Conservation (phyloP, 176 grass and related monocot genomes). For the Lolium multiflorum region DNA sequence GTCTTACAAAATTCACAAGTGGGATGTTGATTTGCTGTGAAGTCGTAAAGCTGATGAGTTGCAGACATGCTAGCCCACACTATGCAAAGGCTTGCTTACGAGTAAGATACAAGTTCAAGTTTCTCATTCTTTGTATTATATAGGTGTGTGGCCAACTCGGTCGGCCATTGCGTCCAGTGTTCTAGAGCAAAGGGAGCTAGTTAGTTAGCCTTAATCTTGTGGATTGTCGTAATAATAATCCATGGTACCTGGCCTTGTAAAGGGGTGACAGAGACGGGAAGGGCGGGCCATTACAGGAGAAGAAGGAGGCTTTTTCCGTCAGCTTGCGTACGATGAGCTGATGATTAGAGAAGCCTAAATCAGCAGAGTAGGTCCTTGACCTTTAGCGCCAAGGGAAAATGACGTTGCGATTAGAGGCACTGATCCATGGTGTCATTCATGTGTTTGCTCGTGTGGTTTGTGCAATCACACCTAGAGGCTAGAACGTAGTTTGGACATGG, state of each 20-base stretch:
- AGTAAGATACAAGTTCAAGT: background rate
- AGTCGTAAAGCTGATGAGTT: constrained; percentile 39
- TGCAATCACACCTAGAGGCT: background rate
- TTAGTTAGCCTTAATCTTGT: background rate
- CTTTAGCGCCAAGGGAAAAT: background rate
- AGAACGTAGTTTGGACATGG: background rate
- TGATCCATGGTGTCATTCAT: background rate
- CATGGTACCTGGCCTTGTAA: constrained; percentile 33
- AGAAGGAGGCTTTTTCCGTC: background rate
- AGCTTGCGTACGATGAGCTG: background rate
- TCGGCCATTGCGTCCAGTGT: constrained; percentile 45
- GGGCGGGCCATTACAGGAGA: background rate
- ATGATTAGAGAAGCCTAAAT: constrained; percentile 12
- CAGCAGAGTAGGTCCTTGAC: constrained; percentile 8
- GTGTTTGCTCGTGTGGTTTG: background rate
- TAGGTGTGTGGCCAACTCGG: background rate
- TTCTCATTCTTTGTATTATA: background rate
- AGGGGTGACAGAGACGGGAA: background rate
- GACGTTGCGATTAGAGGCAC: background rate
- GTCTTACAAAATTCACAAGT: constrained; percentile 36
- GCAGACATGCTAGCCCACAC: constrained; percentile 38
- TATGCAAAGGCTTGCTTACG: background rate
- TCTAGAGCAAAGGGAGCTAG: constrained; percentile 17
- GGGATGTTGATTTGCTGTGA: constrained; percentile 1
- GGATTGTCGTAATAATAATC: background rate